Conservation (phyloP, 768 basidiomycete species). For the Mycena kentingensis region DNA sequence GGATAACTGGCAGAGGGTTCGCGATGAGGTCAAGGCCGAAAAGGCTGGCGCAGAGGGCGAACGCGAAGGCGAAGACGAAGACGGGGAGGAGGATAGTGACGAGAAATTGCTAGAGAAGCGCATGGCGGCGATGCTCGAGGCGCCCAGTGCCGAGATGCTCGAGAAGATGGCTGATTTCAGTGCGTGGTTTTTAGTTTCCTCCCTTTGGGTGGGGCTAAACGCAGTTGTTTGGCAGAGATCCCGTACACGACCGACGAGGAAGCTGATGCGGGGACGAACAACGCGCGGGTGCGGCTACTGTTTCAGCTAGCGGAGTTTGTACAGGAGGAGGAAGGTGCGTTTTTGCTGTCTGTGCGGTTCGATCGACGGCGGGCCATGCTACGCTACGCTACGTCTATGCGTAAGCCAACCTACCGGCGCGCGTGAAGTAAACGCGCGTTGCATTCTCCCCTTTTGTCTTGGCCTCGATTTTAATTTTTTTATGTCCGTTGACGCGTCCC, state of each 20-base stretch:
- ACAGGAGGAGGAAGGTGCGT: slow-evolving; percentile 66
- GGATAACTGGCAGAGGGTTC: slow-evolving; percentile 10
- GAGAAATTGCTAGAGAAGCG: slow-evolving; percentile 14
- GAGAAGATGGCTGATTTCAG: slow-evolving; percentile 16
- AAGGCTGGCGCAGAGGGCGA: neutral
- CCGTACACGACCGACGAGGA: slow-evolving; percentile 75
- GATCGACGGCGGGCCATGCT: no score
- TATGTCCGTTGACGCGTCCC: slow-evolving; percentile 43
- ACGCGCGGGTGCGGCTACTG: slow-evolving; percentile 80
- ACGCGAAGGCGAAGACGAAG: slow-evolving; percentile 13
- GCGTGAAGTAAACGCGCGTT: no score
- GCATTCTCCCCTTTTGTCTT: no score
- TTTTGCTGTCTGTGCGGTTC: slow-evolving; percentile 12
- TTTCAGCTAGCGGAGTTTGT: slow-evolving; percentile 79
- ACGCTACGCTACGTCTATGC: no score
- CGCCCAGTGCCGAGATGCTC: slow-evolving; percentile 15
- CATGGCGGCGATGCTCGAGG: slow-evolving; percentile 18
- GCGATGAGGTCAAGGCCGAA: slow-evolving; percentile 3
- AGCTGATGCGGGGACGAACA: slow-evolving; percentile 74
- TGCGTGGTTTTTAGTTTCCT: slow-evolving; percentile 8
- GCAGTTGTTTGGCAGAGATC: no score
- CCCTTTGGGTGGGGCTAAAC: neutral
- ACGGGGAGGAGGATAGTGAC: no score
- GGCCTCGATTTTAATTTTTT: slow-evolving; percentile 12
- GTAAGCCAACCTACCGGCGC: no score